Evolutionary conservation across 225 moss, liverwort and hornwort genomes (phyloP), one percentile per base, ranked within the genome.

Genomic region (Pseudisothecium myosuroides): DNA sequence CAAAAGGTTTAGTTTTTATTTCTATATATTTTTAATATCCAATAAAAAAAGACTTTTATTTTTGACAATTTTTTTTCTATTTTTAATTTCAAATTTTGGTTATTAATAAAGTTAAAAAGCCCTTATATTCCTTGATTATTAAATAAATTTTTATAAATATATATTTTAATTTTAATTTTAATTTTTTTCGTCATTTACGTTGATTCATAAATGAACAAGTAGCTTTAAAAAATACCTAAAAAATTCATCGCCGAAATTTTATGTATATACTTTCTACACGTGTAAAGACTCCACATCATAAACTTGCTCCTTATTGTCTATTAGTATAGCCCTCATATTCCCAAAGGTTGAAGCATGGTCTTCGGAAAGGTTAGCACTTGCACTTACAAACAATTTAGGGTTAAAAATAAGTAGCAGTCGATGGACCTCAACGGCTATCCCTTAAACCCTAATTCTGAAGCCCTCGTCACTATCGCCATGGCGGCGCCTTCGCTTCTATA

Each of bases 401-500:
- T 80, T 12, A 1, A 59, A 7, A 17, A 4, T 45, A n/a, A 26
- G 6, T 26, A 55, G 34, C 55, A 5, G 55, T 37, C 27, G n/a
- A 4, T 76, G 2, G 37, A 11, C 36, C 47, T n/a, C 76, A 76
- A 76, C 76, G 76, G 76, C 58, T 81, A 60, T 19, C 4, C 9
- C 49, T 12, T 3, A 73, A 91, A 41, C 83, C 86, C 89, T 69
- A 91, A 85, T 49, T 49, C 56, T 41, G 12, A 86, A 87, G 31
- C 71, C 84, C 73, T 73, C 63, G 21, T 77, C 60, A 29, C 81
- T 6, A 22, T 61, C 27, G 26, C 71, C 20, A 77, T 50, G 86
- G 83, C 91, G 89, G 91, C 83, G 89, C 89, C 73, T 41, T 87
- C 36, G 22, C 89, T 49, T 91, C 41, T 80, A 91, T 89, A 91